Base-by-base conservation (phyloP, 768 basidiomycete species). In the Agrocybe praecox region DNA sequence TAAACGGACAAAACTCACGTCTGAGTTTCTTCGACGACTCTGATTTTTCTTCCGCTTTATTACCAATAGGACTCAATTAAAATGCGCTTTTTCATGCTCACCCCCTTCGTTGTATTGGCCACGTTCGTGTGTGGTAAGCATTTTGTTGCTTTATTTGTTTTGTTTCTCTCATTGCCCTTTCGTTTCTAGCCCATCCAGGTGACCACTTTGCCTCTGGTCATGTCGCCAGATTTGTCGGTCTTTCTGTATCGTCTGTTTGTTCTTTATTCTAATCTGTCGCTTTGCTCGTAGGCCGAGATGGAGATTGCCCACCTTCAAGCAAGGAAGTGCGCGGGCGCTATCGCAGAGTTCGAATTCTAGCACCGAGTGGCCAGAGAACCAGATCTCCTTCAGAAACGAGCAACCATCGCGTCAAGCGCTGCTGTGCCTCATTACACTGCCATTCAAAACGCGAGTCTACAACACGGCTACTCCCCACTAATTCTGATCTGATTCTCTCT, bases 271-370 rank as follows among this genome's bases (percentile, higher is more conserved):
- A 33, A 23, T 24, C 8, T 14, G 7, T n/a, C n/a, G n/a, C 19
- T 9, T 2, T 33, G 8, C 26, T 48, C 6, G 4, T 33, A 55
- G 53, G 14, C 17, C 19, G 53, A 47, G n/a, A 48, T 48, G 46
- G 34, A 46, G 43, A 32, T 26, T 22, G 33, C 33, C 29, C 32
- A 51, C 33, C 33, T 51, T 15, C 32, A 51, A 19, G 49, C 49
- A 15, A 29, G 49, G n/a, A 51, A 51, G 9, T 51, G 49, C 18
- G 49, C 49, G 18, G 22, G 49, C 32, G 49, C 49, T 18, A 51
- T 51, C 33, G 49, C 49, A 29, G 49, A 51, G 32, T 51, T 51
- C 33, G 49, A 51, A 32, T 17, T 51, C 26, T 21, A 42, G 49
- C 49, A 32, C 36, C 24, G 49, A 51, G n/a, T 6, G 4, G 33